Evolutionary conservation across 306 rosid species (phyloP).

Genomic region (Styphnolobium japonicum): DNA sequence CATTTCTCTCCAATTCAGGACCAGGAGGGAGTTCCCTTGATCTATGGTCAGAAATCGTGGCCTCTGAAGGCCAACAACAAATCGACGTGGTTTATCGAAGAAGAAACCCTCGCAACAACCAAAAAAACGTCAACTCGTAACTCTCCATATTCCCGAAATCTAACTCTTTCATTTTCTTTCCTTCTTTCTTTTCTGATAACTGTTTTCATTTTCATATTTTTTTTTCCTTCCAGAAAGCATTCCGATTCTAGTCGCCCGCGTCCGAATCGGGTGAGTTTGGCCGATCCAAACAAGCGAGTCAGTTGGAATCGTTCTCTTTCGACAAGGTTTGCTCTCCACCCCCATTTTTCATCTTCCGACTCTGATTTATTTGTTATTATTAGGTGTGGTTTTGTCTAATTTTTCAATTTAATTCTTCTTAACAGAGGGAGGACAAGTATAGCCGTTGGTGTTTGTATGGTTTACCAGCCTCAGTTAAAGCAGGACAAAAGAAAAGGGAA

Average conservation of each 20-base stretch:
- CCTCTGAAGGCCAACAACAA: conserved; percentile 31
- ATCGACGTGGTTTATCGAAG: conserved; percentile 57
- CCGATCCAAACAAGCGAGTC: conserved; percentile 53
- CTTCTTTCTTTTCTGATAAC: not conserved
- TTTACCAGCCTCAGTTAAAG: conserved; percentile 58
- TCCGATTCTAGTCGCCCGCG: conserved; percentile 15
- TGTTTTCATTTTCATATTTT: not conserved
- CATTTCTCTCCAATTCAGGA: not conserved
- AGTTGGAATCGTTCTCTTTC: conserved; percentile 95
- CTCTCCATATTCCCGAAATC: not conserved
- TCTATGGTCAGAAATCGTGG: conserved; percentile 62
- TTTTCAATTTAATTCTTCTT: conserved; percentile 4
- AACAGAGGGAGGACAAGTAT: conserved; percentile 92
- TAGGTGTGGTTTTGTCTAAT: not conserved
- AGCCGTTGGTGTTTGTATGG: conserved; percentile 70
- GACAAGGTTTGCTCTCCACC: conserved; percentile 50
- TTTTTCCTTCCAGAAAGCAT: conserved; percentile 39
- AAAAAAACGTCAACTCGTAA: conserved; percentile 36
- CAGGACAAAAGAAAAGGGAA: conserved; percentile 61
- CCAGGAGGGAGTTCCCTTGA: conserved; percentile 33
- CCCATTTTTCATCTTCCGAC: not conserved
- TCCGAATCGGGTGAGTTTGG: conserved; percentile 54
- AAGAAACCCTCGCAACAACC: conserved; percentile 44
- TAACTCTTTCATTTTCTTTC: not conserved
- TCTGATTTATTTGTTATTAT: not conserved